phyloP scores from a whole-genome alignment of 2,329 filamentous ascomycete genomes.

The Microcera coccophila region DNA sequence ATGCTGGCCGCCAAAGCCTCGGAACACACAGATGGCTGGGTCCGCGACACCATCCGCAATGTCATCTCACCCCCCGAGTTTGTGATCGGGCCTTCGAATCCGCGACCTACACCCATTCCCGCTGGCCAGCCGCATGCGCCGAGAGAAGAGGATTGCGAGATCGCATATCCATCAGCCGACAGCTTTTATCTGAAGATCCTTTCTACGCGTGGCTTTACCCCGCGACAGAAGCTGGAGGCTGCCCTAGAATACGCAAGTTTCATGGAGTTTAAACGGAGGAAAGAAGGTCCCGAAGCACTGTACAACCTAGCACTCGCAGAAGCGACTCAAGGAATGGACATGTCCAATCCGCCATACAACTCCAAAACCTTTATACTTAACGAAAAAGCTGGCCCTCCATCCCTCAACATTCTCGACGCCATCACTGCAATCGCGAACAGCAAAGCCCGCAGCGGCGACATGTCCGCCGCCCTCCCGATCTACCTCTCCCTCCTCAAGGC shows the following conservation, averaged over 20 bases:
- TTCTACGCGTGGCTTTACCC: conserved; percentile 72
- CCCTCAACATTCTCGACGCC: conserved; percentile 69
- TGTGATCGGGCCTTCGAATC: conserved; percentile 80
- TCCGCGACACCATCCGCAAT: conserved; percentile 63
- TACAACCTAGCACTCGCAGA: conserved; percentile 75
- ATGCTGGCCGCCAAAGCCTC: conserved; percentile 73
- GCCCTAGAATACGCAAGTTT: conserved; percentile 80
- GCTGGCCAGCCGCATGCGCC: conserved; percentile 60
- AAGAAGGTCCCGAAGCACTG: conserved; percentile 64
- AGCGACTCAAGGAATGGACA: conserved; percentile 55
- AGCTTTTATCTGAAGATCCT: conserved; percentile 78
- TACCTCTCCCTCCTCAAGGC: conserved; percentile 81
- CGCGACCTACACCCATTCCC: conserved; percentile 68
- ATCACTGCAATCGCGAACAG: conserved; percentile 77
- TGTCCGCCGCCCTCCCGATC: conserved; percentile 71
- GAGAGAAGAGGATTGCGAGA: conserved; percentile 69
- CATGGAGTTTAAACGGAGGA: conserved; percentile 70
- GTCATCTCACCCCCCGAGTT: conserved; percentile 68
- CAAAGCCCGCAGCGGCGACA: conserved; percentile 64
- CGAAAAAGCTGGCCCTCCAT: conserved; percentile 54
- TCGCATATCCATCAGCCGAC: conserved; percentile 67
- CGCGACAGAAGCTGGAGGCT: conserved; percentile 76
- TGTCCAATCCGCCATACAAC: conserved; percentile 48
- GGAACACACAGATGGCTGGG: conserved; percentile 77
- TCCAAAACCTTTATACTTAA: conserved; percentile 60